Evolutionary conservation across 352 stramenopile genomes (phyloP), one percentile per base, ranked within the genome.

Genomic region (Phytopythium boreale): DNA sequence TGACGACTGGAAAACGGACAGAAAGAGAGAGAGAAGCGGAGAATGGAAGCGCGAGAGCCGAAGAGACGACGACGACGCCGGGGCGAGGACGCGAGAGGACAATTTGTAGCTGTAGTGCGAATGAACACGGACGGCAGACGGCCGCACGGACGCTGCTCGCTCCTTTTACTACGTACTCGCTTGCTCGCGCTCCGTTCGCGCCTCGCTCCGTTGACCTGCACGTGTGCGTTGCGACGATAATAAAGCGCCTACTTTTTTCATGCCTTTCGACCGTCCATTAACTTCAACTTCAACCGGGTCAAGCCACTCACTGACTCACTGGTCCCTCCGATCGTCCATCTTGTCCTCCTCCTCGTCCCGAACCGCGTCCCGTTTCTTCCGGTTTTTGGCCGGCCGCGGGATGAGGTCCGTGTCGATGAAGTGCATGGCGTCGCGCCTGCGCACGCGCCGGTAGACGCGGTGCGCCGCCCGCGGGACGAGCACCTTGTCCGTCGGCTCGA

Each of bases 361-460:
- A n/a, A n/a, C n/a, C n/a, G n/a, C n/a, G n/a, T n/a, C n/a, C n/a
- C n/a, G n/a, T n/a, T n/a, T n/a, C n/a, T n/a, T n/a, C n/a, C n/a
- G n/a, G n/a, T n/a, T n/a, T n/a, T n/a, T 10, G 14, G 24, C 63
- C 20, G 79, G 74, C 0, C 72, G 66, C 11, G 81, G 78, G 59
- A 90, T 84, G n/a, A 89, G 72, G 36, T 81, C 78, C 1, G 62
- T 76, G 63, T 90, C 82, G 29, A 82, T 74, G 67, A 77, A 89
- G 63, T 90, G 72, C 4, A 75, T 71, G 7, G 79, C 76, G 44
- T 82, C 79, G n/a, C 79, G 79, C 6, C 80, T 62, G 34, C 82
- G 68, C 19, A 89, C 69, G 17, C 75, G 71, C 8, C 79, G 69
- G 39, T 88, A 91, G 36, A 89, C 75, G 11, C 62, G 70, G 27